A percentile compares a stretch with the other conserved stretches of the same genome.
These are phyloP conservation scores for Corinectria fuckeliana DNA, from an alignment of 2,329 filamentous ascomycete species.

Conservation along the genomic window DNA sequence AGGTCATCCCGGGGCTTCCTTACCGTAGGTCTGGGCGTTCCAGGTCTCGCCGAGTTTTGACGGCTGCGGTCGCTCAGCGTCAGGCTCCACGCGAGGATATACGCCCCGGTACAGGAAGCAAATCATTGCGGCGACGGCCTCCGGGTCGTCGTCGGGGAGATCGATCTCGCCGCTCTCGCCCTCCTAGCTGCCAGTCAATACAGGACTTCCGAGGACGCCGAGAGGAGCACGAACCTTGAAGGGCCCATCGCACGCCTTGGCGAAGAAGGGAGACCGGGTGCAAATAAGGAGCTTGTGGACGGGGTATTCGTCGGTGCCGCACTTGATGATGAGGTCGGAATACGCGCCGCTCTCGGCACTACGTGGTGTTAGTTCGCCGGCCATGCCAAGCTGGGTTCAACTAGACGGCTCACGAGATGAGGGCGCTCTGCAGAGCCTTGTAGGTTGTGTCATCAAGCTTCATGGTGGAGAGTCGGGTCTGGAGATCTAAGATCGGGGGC, in stretches of 20 bases:
- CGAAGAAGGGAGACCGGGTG: constrained; percentile 14
- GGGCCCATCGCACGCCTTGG: neutral
- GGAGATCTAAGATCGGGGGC: neutral
- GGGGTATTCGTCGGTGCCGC: constrained; percentile 13
- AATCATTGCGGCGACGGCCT: constrained; percentile 10
- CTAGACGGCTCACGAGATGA: constrained; percentile 5
- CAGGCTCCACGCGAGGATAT: constrained; percentile 5
- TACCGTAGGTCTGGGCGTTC: constrained; percentile 1
- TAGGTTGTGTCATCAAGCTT: constrained; percentile 4
- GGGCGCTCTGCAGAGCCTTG: constrained; percentile 1
- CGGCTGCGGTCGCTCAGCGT: neutral
- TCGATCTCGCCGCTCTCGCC: constrained; percentile 10
- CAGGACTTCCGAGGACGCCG: too few relatives aligned
- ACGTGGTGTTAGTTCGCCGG: constrained; percentile 1
- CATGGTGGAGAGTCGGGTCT: neutral
- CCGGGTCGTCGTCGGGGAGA: constrained; percentile 17
- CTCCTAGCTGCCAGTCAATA: neutral
- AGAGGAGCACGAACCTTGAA: neutral
- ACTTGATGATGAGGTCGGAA: constrained; percentile 14
- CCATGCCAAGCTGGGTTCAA: neutral
- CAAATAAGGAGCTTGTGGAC: constrained; percentile 17
- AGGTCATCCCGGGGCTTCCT: neutral
- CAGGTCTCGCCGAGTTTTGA: neutral
- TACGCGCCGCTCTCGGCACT: constrained; percentile 10
- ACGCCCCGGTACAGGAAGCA: constrained; percentile 11